These are phyloP conservation scores for Ceratocystis variospora DNA, from an alignment of 2,329 filamentous ascomycete species.

Conservation along the genomic window DNA sequence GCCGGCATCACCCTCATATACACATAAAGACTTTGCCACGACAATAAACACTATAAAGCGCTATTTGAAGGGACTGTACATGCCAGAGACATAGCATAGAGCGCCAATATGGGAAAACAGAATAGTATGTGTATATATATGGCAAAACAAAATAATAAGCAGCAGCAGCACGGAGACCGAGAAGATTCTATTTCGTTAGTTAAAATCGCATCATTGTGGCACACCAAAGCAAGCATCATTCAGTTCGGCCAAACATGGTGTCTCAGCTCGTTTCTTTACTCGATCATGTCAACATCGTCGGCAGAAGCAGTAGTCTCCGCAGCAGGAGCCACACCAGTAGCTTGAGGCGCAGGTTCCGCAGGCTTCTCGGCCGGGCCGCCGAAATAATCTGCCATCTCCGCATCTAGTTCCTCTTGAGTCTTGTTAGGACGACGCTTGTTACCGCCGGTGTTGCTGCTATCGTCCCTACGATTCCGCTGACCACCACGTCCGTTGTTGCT, in stretches of 20 bases:
- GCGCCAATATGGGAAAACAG: background rate
- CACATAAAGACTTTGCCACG: background rate
- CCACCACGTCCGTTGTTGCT: conserved; percentile 26
- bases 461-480: conserved; percentile 24
- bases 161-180: background rate
- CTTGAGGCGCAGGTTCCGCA: conserved; percentile 19
- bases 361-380: conserved; percentile 28
- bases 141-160: background rate
- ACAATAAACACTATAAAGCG: background rate
- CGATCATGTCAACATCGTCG: conserved; percentile 60
- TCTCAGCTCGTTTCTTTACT: conserved; percentile 28
- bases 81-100: too few relatives aligned
- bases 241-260: background rate
- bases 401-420: conserved; percentile 82
- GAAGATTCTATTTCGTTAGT: background rate
- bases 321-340: background rate
- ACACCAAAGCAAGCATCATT: background rate
- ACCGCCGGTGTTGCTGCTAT: conserved; percentile 27
- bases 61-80: too few relatives aligned
- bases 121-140: background rate
- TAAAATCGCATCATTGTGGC: background rate
- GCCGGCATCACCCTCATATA: conserved; percentile 4
- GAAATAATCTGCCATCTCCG: conserved; percentile 96
- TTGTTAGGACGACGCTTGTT: conserved; percentile 53
- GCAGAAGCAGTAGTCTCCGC: conserved; percentile 21